Evolutionary conservation across 352 stramenopile species (phyloP).

Genomic region (Phytophthora pistaciae): DNA sequence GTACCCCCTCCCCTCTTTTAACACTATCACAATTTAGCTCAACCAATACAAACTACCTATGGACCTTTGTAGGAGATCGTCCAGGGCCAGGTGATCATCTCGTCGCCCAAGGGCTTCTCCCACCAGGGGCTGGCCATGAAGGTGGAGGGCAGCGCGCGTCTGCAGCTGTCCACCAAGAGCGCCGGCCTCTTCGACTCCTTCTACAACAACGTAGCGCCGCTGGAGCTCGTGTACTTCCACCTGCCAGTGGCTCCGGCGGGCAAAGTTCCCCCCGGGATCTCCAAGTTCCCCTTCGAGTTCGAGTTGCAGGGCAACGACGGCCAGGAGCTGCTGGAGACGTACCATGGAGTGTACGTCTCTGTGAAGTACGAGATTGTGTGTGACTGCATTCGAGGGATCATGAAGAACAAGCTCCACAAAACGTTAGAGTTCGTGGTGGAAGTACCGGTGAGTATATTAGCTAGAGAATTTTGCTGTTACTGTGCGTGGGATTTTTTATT

Average conservation of each 20-base stretch:
- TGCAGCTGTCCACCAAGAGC: conserved; percentile 87
- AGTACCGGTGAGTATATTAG: conserved; percentile 60
- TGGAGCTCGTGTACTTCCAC: conserved; percentile 89
- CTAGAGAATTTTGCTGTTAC: background rate
- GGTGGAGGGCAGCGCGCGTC: conserved; percentile 80
- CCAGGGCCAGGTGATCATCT: conserved; percentile 88
- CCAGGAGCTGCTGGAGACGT: conserved; percentile 89
- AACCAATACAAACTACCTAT: conserved; percentile 8
- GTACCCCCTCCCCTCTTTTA: background rate
- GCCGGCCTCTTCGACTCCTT: conserved; percentile 87
- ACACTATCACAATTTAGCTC: background rate
- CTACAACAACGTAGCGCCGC: conserved; percentile 75
- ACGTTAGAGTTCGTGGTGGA: conserved; percentile 94
- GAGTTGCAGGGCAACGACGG: conserved; percentile 71
- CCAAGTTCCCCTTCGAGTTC: conserved; percentile 93
- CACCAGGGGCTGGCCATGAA: conserved; percentile 88
- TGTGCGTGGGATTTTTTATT: background rate
- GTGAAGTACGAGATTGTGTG: conserved; percentile 92
- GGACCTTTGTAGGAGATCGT: conserved; percentile 67
- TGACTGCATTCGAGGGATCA: conserved; percentile 87
- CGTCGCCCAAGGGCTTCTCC: conserved; percentile 84
- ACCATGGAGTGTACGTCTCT: conserved; percentile 93
- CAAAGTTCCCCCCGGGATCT: conserved; percentile 82
- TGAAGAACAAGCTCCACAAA: conserved; percentile 89
- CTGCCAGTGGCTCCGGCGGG: conserved; percentile 71